A percentile compares a stretch with the other conserved stretches of the same genome.
Evolutionary conservation across 371 early-diverging fungal genomes (phyloP).

Genomic region (Mortierella sp.): DNA sequence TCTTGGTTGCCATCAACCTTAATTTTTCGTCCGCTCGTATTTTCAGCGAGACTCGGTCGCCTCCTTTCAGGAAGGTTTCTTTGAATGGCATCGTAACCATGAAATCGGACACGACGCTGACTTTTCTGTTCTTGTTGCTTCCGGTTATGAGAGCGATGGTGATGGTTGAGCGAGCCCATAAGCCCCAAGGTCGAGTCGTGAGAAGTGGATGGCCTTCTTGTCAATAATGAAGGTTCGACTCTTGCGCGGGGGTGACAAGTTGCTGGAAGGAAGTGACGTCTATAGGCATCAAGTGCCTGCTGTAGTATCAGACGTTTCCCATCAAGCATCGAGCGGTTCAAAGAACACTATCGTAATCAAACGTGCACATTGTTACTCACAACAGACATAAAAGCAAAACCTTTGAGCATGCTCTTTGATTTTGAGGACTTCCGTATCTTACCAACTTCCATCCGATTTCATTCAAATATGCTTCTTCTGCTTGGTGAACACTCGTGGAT

Average conservation of each 20-base stretch:
- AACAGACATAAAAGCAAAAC: background rate
- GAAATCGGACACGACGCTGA: background rate
- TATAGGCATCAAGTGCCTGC: constrained; percentile 51
- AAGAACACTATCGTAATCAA: constrained; percentile 18
- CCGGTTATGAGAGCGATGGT: background rate
- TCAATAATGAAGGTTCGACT: constrained; percentile 22
- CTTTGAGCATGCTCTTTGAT: background rate
- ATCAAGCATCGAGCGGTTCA: constrained; percentile 20
- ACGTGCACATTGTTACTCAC: background rate
- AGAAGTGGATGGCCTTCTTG: constrained; percentile 8
- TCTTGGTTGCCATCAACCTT: background rate
- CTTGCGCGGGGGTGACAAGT: constrained; percentile 46
- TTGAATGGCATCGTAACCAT: background rate
- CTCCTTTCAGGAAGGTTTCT: background rate
- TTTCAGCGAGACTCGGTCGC: background rate
- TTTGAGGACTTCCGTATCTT: background rate
- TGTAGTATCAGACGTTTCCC: constrained; percentile 42
- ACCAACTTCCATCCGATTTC: constrained; percentile 55
- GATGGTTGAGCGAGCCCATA: background rate
- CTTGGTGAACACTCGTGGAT: constrained; percentile 25
- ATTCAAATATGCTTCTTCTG: constrained; percentile 46
- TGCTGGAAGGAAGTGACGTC: constrained; percentile 37
- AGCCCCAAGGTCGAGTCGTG: background rate
- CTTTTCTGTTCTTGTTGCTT: too few relatives aligned
- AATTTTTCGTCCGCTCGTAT: background rate